A percentile compares a stretch with the other conserved stretches of the same genome.
These are phyloP conservation scores for Pyrenophora teres DNA, from an alignment of 2,329 filamentous ascomycete species.

Conservation along the genomic window DNA sequence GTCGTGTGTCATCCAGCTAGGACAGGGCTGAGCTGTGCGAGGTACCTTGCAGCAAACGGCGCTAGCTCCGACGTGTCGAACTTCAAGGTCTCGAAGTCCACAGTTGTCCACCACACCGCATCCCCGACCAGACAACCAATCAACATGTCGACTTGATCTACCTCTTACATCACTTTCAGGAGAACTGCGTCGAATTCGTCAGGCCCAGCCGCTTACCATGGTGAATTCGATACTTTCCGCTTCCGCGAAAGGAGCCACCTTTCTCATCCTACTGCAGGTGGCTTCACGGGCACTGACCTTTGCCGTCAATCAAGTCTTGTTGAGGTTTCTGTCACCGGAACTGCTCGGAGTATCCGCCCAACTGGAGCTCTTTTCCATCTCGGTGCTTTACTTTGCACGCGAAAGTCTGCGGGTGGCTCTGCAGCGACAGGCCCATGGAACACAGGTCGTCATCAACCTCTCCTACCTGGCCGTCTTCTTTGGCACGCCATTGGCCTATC, in stretches of 20 bases:
- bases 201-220: slow-evolving; percentile 24
- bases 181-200: slow-evolving; percentile 9
- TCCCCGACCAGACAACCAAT: slow-evolving; percentile 25
- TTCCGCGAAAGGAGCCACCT: slow-evolving; percentile 73
- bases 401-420: slow-evolving; percentile 91
- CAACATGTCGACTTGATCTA: slow-evolving; percentile 25
- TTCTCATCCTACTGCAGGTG: slow-evolving; percentile 87
- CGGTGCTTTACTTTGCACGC: slow-evolving; percentile 90
- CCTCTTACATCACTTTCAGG: slow-evolving; percentile 9
- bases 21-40: slow-evolving; percentile 9
- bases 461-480: slow-evolving; percentile 77
- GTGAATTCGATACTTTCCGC: slow-evolving; percentile 46
- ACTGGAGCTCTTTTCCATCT: slow-evolving; percentile 89
- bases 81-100: slow-evolving; percentile 19
- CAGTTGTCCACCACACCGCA: slow-evolving; percentile 23
- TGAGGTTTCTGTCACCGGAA: slow-evolving; percentile 84
- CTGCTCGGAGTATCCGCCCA: slow-evolving; percentile 86
- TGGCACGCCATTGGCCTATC: slow-evolving; percentile 66
- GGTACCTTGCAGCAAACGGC: slow-evolving; percentile 13
- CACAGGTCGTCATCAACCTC: slow-evolving; percentile 84
- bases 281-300: slow-evolving; percentile 88
- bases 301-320: slow-evolving; percentile 84
- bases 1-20: slow-evolving; percentile 31
- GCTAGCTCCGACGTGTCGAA: slow-evolving; percentile 29
- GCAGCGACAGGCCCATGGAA: slow-evolving; percentile 68